A percentile compares a stretch with the other conserved stretches of the same genome.
phyloP scores from a whole-genome alignment of 768 basidiomycete species.

The Antrodiella citrinella region DNA sequence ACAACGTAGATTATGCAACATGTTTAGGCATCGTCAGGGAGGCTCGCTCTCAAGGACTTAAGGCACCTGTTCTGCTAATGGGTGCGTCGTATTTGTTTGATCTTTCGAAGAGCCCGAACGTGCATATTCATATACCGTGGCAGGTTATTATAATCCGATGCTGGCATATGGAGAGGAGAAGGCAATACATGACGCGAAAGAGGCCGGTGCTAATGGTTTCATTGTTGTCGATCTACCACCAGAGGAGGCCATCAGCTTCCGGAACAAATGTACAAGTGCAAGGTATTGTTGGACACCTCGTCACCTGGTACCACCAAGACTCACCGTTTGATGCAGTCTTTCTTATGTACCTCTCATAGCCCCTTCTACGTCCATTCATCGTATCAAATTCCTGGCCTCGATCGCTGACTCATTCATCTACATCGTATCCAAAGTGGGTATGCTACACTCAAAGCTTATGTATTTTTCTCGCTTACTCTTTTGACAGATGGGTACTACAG shows the following conservation, averaged over 20 bases:
- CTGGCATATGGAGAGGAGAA: constrained; percentile 93
- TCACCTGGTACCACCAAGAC: constrained; percentile 1
- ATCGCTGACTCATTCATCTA: constrained; percentile 99
- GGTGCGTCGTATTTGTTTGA: constrained; percentile 37
- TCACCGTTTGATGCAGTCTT: constrained; percentile 42
- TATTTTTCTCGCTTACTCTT: neutral
- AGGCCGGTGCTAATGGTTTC: constrained; percentile 94
- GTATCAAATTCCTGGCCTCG: constrained; percentile 84
- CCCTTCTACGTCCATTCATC: constrained; percentile 80
- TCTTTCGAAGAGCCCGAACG: no score
- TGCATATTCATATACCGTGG: neutral
- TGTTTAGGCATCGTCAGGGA: constrained; percentile 71
- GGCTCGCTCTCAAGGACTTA: constrained; percentile 77
- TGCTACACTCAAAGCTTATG: neutral
- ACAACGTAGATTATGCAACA: constrained; percentile 67
- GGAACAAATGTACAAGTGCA: constrained; percentile 74
- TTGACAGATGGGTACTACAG: constrained; percentile 93
- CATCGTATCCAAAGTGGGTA: constrained; percentile 84
- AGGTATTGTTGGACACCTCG: constrained; percentile 39
- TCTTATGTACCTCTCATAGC: constrained; percentile 95
- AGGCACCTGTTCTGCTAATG: constrained; percentile 87
- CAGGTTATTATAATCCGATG: constrained; percentile 85
- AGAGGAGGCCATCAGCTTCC: constrained; percentile 88
- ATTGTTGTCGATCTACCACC: constrained; percentile 98
- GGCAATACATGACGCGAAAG: constrained; percentile 81